phyloP scores from a whole-genome alignment of 768 basidiomycete genomes.

The Candolleomyces eurysporus region DNA sequence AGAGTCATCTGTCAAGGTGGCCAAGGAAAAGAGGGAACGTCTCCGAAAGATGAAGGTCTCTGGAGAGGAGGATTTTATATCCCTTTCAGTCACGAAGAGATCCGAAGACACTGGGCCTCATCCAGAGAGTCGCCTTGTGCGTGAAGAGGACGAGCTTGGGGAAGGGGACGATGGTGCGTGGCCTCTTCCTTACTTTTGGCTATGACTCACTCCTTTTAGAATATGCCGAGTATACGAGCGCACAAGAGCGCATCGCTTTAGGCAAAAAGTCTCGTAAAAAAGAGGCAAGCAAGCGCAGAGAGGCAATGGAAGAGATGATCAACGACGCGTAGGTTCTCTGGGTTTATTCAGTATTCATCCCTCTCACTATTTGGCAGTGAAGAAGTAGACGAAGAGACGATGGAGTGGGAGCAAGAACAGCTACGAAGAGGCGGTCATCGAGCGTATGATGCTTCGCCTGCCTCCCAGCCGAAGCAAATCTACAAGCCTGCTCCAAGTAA shows the following conservation, averaged over 20 bases:
- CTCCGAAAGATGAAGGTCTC: constrained; percentile 47
- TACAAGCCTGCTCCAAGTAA: constrained; percentile 76
- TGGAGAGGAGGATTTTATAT: constrained; percentile 73
- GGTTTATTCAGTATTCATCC: not conserved
- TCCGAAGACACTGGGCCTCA: constrained; percentile 69
- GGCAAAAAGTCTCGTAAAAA: constrained; percentile 78
- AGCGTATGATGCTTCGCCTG: constrained; percentile 33
- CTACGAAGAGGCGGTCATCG: constrained; percentile 69
- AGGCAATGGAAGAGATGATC: constrained; percentile 78
- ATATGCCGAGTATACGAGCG: constrained; percentile 84
- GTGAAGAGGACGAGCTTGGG: constrained; percentile 87
- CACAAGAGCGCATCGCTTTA: constrained; percentile 81
- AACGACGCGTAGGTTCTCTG: constrained; percentile 63
- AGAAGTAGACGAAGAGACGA: constrained; percentile 81
- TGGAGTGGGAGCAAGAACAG: constrained; percentile 86
- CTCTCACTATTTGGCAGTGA: constrained; percentile 39
- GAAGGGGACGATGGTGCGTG: constrained; percentile 82
- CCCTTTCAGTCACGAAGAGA: constrained; percentile 63
- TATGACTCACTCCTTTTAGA: constrained; percentile 41
- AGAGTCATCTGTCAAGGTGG: constrained; percentile 66
- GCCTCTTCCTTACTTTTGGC: not conserved
- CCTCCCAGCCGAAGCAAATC: constrained; percentile 44
- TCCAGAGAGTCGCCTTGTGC: constrained; percentile 76
- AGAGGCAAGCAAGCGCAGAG: constrained; percentile 64
- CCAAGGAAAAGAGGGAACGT: constrained; percentile 74